These are phyloP conservation scores for Plectosphaerella sp. DNA, from an alignment of 2,329 filamentous ascomycete species.

Conservation along the genomic window DNA sequence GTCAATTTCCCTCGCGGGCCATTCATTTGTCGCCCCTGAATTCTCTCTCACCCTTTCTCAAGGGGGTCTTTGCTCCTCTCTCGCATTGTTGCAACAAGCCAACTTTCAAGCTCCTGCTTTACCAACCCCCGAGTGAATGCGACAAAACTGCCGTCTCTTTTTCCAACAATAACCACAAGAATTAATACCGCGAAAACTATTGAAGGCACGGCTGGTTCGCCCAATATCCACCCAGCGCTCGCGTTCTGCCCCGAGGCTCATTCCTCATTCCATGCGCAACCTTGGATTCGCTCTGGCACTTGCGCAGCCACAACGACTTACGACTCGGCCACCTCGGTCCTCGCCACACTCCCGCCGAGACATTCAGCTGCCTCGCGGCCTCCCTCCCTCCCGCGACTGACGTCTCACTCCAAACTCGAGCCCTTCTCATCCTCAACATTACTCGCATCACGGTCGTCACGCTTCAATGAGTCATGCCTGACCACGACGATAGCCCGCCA, in stretches of 20 bases:
- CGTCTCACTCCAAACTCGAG: not conserved
- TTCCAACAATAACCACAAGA: too few species aligned
- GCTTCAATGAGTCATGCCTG: constrained; percentile 21
- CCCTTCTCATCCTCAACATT: not conserved
- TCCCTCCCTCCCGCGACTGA: not conserved
- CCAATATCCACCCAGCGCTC: too few species aligned
- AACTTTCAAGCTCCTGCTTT: too few species aligned
- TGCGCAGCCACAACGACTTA: constrained; percentile 13
- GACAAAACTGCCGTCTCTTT: too few species aligned
- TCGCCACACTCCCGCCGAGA: constrained; percentile 1
- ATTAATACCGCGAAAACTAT: too few species aligned
- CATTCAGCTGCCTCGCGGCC: constrained; percentile 2
- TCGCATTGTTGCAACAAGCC: too few species aligned
- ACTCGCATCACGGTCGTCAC: not conserved
- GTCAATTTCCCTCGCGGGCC: not conserved
- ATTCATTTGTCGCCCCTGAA: not conserved
- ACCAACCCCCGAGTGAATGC: too few species aligned
- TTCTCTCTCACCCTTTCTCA: not conserved
- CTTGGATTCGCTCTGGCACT: not conserved
- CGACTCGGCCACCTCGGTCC: constrained; percentile 5
- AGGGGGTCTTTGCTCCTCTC: too few species aligned
- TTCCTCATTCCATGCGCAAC: constrained; percentile 11
- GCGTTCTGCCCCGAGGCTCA: not conserved
- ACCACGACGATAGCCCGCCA: constrained; percentile 24
- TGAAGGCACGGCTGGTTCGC: not conserved